Base-by-base conservation (phyloP, 257 asterid genomes). In the Salvia splendens region DNA sequence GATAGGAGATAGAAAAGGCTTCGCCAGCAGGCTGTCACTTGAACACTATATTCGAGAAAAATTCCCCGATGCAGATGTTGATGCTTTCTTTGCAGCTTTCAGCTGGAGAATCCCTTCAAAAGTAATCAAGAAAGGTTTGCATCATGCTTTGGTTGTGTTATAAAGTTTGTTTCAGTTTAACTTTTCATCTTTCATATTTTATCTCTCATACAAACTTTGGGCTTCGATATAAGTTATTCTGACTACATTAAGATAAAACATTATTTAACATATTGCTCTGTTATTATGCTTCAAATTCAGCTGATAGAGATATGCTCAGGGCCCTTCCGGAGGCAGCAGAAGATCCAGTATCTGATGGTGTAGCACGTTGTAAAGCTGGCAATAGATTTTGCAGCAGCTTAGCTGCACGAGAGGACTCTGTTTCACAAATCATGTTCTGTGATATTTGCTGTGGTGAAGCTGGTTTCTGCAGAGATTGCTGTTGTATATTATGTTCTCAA, bases 31-130 rank as follows among this genome's bases (percentile, higher is more conserved):
- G 79, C 89, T 75, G 32, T 82, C 97, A 0, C 76, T 86, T 16
- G 80, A 81, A 74, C 86, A 79, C 45, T 88, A 69, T 61, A 20
- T 93, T 66, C 81, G 71, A 66, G 72, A 66, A 9, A 80, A 71
- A 41, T 93, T 82, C 77, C 92, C 97, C 11, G 56, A 65, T 30
- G 76, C 77, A 17, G 88, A 90, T 79, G 59, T 82, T 48, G 74
- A 66, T 61, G 82, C 86, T 3, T 85, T 90, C 70, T 82, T 88
- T 50, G 85, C 89, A 65, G 86, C 94, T 49, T 93, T 93, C 80
- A 83, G 90, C 71, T 93, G 99, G 99, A 87, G 60, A 79, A 80
- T 93, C 71, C 97, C 97, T 69, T 79, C 87, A 17, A 73, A 67
- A 46, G 30, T 5, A 30, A 17, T 36, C 3, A 75, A 36, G 65